These are phyloP conservation scores for Bassia scoparia DNA, from an alignment of 148 eudicot species.

Conservation along the genomic window DNA sequence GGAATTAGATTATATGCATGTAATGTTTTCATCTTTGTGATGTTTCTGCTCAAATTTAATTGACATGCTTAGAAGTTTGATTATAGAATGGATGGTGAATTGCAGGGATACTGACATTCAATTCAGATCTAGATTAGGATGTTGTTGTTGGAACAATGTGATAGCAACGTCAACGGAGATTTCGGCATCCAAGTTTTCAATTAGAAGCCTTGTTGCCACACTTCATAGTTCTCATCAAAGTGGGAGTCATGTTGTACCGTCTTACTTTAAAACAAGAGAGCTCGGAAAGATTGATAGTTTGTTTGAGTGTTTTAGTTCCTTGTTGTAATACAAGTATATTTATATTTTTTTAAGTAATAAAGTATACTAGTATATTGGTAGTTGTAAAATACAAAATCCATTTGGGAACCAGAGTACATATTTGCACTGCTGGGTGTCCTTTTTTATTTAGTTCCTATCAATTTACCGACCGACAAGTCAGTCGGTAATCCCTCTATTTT, in stretches of 20 bases:
- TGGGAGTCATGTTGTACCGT: constrained; percentile 30
- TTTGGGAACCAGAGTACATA: no score
- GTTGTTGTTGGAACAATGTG: constrained; percentile 26
- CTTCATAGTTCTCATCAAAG: constrained; percentile 32
- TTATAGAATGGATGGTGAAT: constrained; percentile 26
- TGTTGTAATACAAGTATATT: no score
- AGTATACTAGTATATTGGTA: no score
- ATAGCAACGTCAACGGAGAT: constrained; percentile 17
- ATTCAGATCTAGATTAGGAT: constrained; percentile 30
- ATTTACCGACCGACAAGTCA: no score
- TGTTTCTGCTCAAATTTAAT: not conserved
- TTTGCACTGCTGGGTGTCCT: no score
- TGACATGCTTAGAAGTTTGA: constrained; percentile 16
- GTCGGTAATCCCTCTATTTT: no score
- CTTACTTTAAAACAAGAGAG: no score
- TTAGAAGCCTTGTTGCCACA: constrained; percentile 15
- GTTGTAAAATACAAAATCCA: no score
- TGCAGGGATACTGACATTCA: constrained; percentile 37
- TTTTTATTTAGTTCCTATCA: no score
- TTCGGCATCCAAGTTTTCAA: constrained; percentile 18
- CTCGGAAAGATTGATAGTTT: no score
- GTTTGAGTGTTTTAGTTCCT: no score
- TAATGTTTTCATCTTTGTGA: not conserved
- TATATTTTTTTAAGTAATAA: no score
- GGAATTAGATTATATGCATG: not conserved